Percentiles rank a stretch among this genome's conserved stretches.
phyloP scores from a whole-genome alignment of 352 stramenopile species.

The Globisporangium lucens region DNA sequence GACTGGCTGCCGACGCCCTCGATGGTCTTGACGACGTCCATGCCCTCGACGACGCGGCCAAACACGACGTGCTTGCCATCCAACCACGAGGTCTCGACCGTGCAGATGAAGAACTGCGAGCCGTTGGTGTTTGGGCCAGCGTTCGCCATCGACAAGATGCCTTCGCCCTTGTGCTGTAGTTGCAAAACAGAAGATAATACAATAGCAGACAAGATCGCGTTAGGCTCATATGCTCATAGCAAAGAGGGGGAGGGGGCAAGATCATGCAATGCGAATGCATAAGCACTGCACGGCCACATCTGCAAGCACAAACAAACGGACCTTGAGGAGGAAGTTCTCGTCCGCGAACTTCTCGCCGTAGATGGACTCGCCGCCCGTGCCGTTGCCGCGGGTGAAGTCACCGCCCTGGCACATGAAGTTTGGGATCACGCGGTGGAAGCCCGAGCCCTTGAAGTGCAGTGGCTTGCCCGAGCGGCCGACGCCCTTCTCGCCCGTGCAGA shows the following conservation, averaged over 20 bases:
- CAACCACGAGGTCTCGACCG: conserved; percentile 87
- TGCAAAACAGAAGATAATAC: conserved; percentile 11
- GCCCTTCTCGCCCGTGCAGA: conserved; percentile 58
- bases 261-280: not conserved
- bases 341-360: conserved; percentile 96
- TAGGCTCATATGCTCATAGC: not conserved
- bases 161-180: conserved; percentile 85
- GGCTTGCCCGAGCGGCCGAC: conserved; percentile 71
- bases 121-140: conserved; percentile 96
- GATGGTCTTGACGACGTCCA: conserved; percentile 98
- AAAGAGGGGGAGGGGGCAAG: not conserved
- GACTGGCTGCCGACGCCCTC: conserved; percentile 93
- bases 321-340: conserved; percentile 93
- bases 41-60: conserved; percentile 94
- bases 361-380: conserved; percentile 94
- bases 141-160: conserved; percentile 96
- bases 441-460: conserved; percentile 82
- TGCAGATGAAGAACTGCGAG: conserved; percentile 97
- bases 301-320: conserved; percentile 13
- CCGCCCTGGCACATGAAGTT: conserved; percentile 97
- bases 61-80: conserved; percentile 94
- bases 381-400: conserved; percentile 91
- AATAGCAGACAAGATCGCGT: conserved; percentile 5
- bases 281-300: not conserved
- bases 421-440: conserved; percentile 93